Evolutionary conservation across 495 filamentous ascomycete genomes (phyloP).

Genomic region (Podospora tetraspora): DNA sequence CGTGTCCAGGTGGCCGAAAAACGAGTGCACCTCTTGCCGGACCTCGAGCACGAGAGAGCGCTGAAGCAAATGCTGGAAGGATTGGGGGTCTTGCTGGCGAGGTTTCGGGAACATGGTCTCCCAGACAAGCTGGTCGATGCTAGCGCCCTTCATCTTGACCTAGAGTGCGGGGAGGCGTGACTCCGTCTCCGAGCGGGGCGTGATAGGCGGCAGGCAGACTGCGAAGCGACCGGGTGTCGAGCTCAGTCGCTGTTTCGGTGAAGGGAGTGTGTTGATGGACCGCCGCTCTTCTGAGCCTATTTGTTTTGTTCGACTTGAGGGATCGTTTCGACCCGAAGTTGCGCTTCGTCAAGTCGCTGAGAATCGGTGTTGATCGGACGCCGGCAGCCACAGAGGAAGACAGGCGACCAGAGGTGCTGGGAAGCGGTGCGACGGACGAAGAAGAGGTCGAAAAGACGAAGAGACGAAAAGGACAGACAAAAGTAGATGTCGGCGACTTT

Average conservation of each 20-base stretch:
- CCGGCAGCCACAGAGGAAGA: background rate
- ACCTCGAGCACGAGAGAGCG: constrained; percentile 80
- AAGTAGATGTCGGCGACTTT: background rate
- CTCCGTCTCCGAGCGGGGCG: too few species aligned
- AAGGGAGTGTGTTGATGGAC: background rate
- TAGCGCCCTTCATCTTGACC: constrained; percentile 48
- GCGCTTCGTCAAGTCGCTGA: background rate
- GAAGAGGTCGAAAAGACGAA: background rate
- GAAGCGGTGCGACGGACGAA: background rate
- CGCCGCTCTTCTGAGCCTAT: background rate
- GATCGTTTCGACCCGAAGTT: background rate
- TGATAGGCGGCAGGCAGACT: background rate
- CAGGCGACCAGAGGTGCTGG: background rate
- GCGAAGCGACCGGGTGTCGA: too few species aligned
- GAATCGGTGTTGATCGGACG: background rate
- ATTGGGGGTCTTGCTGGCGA: constrained; percentile 45
- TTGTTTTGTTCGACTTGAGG: background rate
- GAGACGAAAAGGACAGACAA: background rate
- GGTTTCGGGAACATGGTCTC: constrained; percentile 51
- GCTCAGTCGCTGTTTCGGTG: background rate
- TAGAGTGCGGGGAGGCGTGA: background rate
- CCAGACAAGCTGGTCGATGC: constrained; percentile 51
- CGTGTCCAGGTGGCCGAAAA: constrained; percentile 79
- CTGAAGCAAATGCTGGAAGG: constrained; percentile 49
- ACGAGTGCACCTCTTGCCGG: constrained; percentile 73